Base-by-base conservation (phyloP, 208 protist species). In the Leptomonas pyrrhocoris region DNA sequence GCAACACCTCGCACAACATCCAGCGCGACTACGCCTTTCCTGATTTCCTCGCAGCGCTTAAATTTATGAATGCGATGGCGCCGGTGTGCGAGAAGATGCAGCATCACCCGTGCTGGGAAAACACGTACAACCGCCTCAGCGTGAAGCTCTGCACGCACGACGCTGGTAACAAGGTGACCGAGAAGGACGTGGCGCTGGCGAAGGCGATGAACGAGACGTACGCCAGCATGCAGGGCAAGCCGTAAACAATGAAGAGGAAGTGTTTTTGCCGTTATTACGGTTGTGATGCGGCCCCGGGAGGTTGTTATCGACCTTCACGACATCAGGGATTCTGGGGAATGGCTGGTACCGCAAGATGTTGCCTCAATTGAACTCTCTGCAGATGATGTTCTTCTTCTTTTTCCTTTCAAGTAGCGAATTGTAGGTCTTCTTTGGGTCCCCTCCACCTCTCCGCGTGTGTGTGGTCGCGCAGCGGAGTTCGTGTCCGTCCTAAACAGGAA, bases 31-130 rank as follows among this genome's bases (percentile, higher is more conserved):
- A 94, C 69, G 53, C 70, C n/a, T 97, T 97, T 50, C 42, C 53
- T 18, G 82, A 98, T 73, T 98, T 98, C 73, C 57, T 67, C n/a
- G 71, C 94, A 58, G 97, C 96, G 16, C 93, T 94, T 62, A 51
- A 51, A 25, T 99, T 98, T 59, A 98, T 99, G 94, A 85, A 81
- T 42, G 73, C 68, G 42, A 78, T 93, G 40, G 93, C 85, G 28
- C 76, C 79, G 0, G 75, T 89, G 42, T 96, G 93, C 56, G 96
- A 98, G 50, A 30, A 81, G 68, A 80, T 88, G 78, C 80, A 96
- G 54, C 98, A 99, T 68, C 97, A 99, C 45, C 98, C 98, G n/a
- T 66, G 81, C 68, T 99, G 96, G 96, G 89, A 95, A 50, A 99
- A 98, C 75, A 89, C 95, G 23, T 98, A 98, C 79, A 98, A 98